Base-by-base conservation (phyloP, 495 filamentous ascomycete genomes). In the Evernia prunastri region DNA sequence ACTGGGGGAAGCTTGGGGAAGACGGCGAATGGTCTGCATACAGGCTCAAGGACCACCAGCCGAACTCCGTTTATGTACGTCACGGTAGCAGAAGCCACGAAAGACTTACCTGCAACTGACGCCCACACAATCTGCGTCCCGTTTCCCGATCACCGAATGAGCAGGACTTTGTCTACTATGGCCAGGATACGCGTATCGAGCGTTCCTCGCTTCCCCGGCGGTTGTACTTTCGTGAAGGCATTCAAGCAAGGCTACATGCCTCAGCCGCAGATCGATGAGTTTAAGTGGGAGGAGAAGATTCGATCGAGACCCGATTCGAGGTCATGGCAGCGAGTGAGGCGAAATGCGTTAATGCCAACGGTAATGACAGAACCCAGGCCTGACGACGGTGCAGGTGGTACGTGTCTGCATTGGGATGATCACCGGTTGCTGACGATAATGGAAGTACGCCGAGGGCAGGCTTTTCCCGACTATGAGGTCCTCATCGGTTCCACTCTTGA, bases 391-490 rank as follows among this genome's bases (percentile, higher is more conserved):
- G 74, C 80, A 31, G 68, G 68, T 1, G 83, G 85, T 0, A 60
- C 66, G 0, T 66, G 70, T 1, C 63, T 89, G 31, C 89, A 92
- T 68, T 89, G 84, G 81, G 64, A 78, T 11, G 75, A 90, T 43
- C 73, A 79, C 18, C 75, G 89, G 8, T 68, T 77, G 10, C 63
- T 87, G 0, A 83, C 82, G 1, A 65, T 90, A 17, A 75, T 85
- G 77, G 89, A 92, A 73, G 79, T 75, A 3, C 72, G 86, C 0
- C 73, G 87, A 11, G 86, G 82, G 0, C 89, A 92, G 73, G 82
- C 86, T 0, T 85, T 84, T 58, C 84, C 75, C 0, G 87, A 91
- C 63, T 58, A 86, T 20, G 89, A 91, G 47, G 80, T 91, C 0
- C 65, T 92, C 1, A 65, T 91, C 15, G 89, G 87, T 1, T 61